These are phyloP conservation scores for Quercus tomentella DNA, from an alignment of 331 rosid species.

Conservation along the genomic window DNA sequence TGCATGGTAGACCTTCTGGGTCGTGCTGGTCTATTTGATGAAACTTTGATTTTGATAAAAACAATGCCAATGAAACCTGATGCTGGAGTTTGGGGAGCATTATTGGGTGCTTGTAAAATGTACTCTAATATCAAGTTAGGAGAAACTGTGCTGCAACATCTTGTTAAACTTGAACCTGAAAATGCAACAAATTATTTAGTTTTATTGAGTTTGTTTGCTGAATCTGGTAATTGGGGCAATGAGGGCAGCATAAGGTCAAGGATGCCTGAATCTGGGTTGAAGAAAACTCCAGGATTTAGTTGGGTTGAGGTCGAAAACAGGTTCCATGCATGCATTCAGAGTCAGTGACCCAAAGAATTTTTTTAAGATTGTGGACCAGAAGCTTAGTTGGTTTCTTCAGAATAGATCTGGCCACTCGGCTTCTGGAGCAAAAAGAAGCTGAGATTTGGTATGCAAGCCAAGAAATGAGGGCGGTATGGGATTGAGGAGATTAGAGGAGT, in stretches of 20 bases:
- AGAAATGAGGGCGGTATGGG: too few species aligned
- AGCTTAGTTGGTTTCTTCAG: too few species aligned
- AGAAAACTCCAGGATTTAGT: slow-evolving; percentile 64
- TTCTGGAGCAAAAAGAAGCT: too few species aligned
- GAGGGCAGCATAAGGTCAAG: slow-evolving; percentile 42
- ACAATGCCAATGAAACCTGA: slow-evolving; percentile 53
- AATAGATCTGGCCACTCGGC: too few species aligned
- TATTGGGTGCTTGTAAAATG: slow-evolving; percentile 64
- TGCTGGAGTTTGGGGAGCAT: slow-evolving; percentile 79
- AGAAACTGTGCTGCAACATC: slow-evolving; percentile 55
- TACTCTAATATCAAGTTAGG: slow-evolving; percentile 60
- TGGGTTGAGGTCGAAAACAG: slow-evolving; percentile 47
- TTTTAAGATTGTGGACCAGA: too few species aligned
- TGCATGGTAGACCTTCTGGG: slow-evolving; percentile 75
- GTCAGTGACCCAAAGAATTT: background rate
- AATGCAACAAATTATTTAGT: slow-evolving; percentile 48
- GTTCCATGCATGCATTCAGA: slow-evolving; percentile 5
- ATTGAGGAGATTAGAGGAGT: too few species aligned
- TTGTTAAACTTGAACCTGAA: slow-evolving; percentile 61
- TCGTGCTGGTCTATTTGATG: slow-evolving; percentile 59
- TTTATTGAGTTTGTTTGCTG: slow-evolving; percentile 57
- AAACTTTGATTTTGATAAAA: slow-evolving; percentile 36
- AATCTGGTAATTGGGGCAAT: slow-evolving; percentile 50
- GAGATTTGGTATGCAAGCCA: too few species aligned
- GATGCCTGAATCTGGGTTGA: slow-evolving; percentile 37